A percentile compares a stretch with the other conserved stretches of the same genome.
Conservation (phyloP, 768 basidiomycete species). For the Xerocomellus chrysenteron region DNA sequence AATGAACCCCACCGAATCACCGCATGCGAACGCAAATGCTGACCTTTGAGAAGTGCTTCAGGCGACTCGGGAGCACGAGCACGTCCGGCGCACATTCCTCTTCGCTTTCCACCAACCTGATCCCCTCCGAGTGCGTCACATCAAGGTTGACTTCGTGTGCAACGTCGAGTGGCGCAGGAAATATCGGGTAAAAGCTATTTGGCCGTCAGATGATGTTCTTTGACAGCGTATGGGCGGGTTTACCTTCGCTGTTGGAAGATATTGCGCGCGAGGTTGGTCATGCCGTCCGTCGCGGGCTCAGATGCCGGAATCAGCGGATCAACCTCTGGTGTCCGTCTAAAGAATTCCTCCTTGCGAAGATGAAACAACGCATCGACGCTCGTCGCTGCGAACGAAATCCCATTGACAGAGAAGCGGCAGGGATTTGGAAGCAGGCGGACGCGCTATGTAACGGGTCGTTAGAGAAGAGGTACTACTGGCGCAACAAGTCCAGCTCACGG, state of each 20-base stretch:
- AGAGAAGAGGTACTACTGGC: not conserved
- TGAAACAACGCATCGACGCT: constrained; percentile 90
- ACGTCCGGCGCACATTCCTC: constrained; percentile 72
- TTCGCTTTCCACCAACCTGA: constrained; percentile 35
- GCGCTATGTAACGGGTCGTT: constrained; percentile 45
- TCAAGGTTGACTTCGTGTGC: constrained; percentile 87
- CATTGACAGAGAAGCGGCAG: constrained; percentile 80
- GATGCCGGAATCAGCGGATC: constrained; percentile 46
- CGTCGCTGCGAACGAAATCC: constrained; percentile 72
- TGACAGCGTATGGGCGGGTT: not conserved
- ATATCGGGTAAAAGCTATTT: constrained; percentile 89
- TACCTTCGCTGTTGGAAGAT: constrained; percentile 87
- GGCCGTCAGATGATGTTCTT: not conserved
- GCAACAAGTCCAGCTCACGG: constrained; percentile 41
- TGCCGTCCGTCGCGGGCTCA: constrained; percentile 60
- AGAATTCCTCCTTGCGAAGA: constrained; percentile 78
- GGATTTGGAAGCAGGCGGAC: constrained; percentile 87
- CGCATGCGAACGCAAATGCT: constrained; percentile 10
- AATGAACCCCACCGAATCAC: not conserved
- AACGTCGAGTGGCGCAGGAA: constrained; percentile 77
- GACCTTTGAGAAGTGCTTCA: constrained; percentile 91
- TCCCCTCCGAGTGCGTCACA: constrained; percentile 66
- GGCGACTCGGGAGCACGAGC: constrained; percentile 79
- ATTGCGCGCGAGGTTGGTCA: constrained; percentile 78
- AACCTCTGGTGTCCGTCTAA: constrained; percentile 64